Base-by-base conservation (phyloP, 1,284 basidiomycete genomes). In the Omphalotus olearius region DNA sequence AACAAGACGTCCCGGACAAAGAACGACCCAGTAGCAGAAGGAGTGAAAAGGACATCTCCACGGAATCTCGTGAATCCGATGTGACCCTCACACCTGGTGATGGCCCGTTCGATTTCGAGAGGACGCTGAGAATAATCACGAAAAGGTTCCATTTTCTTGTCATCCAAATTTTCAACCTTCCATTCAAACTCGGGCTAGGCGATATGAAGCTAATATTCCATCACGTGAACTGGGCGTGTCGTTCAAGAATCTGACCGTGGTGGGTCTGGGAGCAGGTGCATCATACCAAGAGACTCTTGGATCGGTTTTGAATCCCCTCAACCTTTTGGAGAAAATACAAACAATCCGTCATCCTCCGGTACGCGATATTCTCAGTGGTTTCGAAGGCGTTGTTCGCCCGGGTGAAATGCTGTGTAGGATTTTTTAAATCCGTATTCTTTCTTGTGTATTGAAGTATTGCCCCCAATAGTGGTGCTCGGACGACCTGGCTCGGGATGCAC, bases 401-500 rank as follows among this genome's bases (percentile, higher is more conserved):
- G 78, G 79, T 33, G 76, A 81, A 62, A 81, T 82, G 79, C 63
- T 76, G 26, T 65, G 73, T 75, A 51, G 45, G 71, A 35, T 20
- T 14, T 37, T 35, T 11, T 36, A 20, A n/a, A 4, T 13, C 2
- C 14, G 16, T 40, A 26, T 9, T 14, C 18, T 11, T 18, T 28
- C 33, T 13, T 25, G 42, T 17, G 13, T 45, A 28, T 25, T 48
- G 6, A 11, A 43, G 6, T 45, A 45, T 40, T 49, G 16, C 33
- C 43, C 52, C 0, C 50, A 14, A 25, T 30, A 78, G 75, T 81
- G 37, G 80, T 83, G 16, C 65, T 83, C 23, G 82, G 82, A 23
- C 67, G 77, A n/a, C 81, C 81, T 3, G 79, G 79, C 13, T 73
- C 79, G 1, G 82, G 82, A 11, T 84, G 82, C 60, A 74, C 71